phyloP scores from a whole-genome alignment of 106 monocot species.

The Acorus gramineus region DNA sequence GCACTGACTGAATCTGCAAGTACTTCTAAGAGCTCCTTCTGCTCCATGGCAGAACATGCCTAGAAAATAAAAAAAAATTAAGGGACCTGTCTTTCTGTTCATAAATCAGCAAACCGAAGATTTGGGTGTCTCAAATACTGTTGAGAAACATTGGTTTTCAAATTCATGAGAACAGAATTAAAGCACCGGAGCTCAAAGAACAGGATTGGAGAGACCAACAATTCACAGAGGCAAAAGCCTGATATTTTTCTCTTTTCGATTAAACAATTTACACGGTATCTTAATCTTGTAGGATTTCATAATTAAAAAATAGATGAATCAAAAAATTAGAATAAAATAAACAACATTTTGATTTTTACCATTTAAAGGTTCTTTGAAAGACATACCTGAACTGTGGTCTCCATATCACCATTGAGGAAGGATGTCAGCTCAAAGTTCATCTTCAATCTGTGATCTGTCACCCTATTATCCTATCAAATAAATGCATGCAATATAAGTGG shows the following conservation, averaged over 20 bases:
- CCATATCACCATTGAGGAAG: conserved; percentile 85
- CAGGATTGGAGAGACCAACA: background rate
- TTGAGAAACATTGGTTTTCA: too few relatives aligned
- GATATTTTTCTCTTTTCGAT: background rate
- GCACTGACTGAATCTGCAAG: conserved; percentile 45
- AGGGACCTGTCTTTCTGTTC: too few relatives aligned
- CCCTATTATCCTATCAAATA: conserved; percentile 61
- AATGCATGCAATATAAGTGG: background rate
- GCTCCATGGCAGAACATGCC: conserved; percentile 69
- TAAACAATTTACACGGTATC: background rate
- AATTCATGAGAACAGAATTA: too few relatives aligned
- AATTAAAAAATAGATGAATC: background rate
- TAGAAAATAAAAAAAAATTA: conserved; percentile 2
- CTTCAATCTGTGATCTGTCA: conserved; percentile 63
- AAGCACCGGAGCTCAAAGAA: background rate
- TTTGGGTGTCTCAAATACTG: too few relatives aligned
- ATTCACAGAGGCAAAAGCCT: background rate
- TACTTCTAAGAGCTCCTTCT: conserved; percentile 74
- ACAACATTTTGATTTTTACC: too few relatives aligned
- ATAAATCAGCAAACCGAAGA: too few relatives aligned
- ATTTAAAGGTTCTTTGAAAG: background rate
- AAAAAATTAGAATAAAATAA: background rate
- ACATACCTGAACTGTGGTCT: conserved; percentile 71
- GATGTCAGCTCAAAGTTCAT: conserved; percentile 96
- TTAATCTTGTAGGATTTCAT: background rate